Percentiles rank a stretch among this genome's conserved stretches.
Conservation (phyloP, 1,284 basidiomycete genomes). For the Caloboletus firmus region DNA sequence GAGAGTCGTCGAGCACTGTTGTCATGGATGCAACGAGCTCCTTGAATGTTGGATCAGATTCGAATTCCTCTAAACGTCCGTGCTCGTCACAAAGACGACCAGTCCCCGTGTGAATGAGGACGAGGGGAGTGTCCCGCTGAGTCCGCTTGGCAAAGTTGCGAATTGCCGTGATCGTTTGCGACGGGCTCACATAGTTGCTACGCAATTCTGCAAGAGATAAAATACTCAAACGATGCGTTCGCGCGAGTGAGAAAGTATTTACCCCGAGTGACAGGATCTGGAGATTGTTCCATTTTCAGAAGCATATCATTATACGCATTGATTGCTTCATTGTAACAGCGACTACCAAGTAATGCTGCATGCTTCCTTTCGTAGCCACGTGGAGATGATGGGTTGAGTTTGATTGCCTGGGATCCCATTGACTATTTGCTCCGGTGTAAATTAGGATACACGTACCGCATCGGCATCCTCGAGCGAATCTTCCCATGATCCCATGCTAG, state of each 20-base stretch:
- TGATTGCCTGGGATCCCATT: background rate
- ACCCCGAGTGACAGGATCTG: background rate
- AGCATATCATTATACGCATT: background rate
- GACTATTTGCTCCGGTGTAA: background rate
- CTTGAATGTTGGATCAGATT: background rate
- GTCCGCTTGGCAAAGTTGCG: too few species aligned
- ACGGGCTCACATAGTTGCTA: background rate
- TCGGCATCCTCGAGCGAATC: conserved; percentile 3
- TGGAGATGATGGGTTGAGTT: background rate
- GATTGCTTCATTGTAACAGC: background rate
- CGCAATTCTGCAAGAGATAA: background rate
- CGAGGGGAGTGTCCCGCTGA: too few species aligned
- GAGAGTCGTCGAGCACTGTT: background rate
- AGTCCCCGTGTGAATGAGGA: too few species aligned
- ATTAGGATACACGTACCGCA: background rate
- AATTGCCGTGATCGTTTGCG: too few species aligned
- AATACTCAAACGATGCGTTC: background rate
- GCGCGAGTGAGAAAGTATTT: background rate
- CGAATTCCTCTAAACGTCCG: background rate
- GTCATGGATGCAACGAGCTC: background rate
- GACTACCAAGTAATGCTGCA: background rate
- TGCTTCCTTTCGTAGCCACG: background rate
- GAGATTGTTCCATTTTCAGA: too few species aligned
- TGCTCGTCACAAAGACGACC: background rate
- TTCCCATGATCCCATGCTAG: background rate